Base-by-base conservation (phyloP, 306 rosid genomes). In the Prunus mume region DNA sequence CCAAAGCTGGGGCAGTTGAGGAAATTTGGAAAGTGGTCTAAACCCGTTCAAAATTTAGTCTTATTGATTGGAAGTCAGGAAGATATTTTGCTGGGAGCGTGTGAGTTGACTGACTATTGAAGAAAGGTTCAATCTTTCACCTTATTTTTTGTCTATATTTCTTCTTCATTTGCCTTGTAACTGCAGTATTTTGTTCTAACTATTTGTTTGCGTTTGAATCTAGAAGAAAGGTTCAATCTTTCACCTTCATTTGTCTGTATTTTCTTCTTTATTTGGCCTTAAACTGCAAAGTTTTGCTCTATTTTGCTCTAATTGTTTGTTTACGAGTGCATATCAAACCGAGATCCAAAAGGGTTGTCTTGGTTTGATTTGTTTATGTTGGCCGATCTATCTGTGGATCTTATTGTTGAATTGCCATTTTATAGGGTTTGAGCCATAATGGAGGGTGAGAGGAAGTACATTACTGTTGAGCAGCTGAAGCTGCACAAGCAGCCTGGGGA, bases 401-500 rank as follows among this genome's bases (percentile, higher is more conserved):
- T 73, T 63, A 73, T 46, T 45, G 4, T 61, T 61, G 69, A 28
- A 73, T 73, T 62, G 77, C 66, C 57, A 9, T 62, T 64, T 73
- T 54, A 2, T 12, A 73, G 77, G 77, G 27, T 73, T 61, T 61
- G 60, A 38, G 11, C 20, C 17, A 19, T n/a, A 45, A 73, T 61
- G 77, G 77, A 45, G 27, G 58, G 52, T 19, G 77, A 81, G 80
- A 80, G 55, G 67, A 80, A 81, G 84, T 83, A 81, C 74, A 83
- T 86, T 65, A 75, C 86, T 38, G 71, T 61, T 7, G 81, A 75
- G 62, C 82, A 86, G 63, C 79, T 86, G 34, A 49, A 65, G 69
- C 28, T 54, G 43, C 90, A 86, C 83, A 83, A 81, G 65, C 73
- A 77, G 34, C 70, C 82, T 0, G 84, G 77, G 45, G 85, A 84